Base-by-base conservation (phyloP, 2,329 filamentous ascomycete genomes). In the Ophiostoma himal-ulmi region DNA sequence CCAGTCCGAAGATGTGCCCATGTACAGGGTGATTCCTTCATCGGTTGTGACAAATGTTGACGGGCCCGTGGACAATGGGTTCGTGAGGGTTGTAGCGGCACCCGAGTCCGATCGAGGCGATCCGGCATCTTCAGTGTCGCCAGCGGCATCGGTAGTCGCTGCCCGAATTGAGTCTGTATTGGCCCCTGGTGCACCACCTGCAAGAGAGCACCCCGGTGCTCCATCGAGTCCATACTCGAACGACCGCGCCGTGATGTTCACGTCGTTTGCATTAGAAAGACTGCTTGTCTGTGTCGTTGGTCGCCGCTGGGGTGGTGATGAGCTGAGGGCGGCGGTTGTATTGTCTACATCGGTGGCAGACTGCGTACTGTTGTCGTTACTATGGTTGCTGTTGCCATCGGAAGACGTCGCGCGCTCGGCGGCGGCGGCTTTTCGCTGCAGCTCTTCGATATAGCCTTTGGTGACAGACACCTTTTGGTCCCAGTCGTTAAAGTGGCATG, bases 1-100 rank as follows among this genome's bases (percentile, higher is more conserved):
- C 67, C 67, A 68, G 44, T 68, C 30, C 30, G 67, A 68, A 2
- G 67, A 68, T 20, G 67, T 68, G 26, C 67, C 67, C 41, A 68
- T 44, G 44, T 68, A 54, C 5, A 68, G 22, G n/a, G 67, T 68
- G 26, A 44, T 22, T 26, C 67, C 67, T n/a, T 68, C 14, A 44
- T 44, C 41, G 6, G 7, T 26, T 2, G 39, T 44, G 26, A 68
- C 44, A 37, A 44, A 68, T 30, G 26, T 34, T 26, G 26, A 68
- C n/a, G 39, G 67, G 14, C 39, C 67, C 13, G 37, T 54, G 14
- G 36, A 68, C 20, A 44, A 30, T 11, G 14, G 67, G 13, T 68
- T 68, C 5, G 34, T 54, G 13, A 65, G 36, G 17, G 26, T 62
- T 17, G 57, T 26, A 8, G 57, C 57, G 11, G 11, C 57, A 5